Conservation (phyloP, 2,329 filamentous ascomycete genomes). For the Cladophialophora chaetospira region DNA sequence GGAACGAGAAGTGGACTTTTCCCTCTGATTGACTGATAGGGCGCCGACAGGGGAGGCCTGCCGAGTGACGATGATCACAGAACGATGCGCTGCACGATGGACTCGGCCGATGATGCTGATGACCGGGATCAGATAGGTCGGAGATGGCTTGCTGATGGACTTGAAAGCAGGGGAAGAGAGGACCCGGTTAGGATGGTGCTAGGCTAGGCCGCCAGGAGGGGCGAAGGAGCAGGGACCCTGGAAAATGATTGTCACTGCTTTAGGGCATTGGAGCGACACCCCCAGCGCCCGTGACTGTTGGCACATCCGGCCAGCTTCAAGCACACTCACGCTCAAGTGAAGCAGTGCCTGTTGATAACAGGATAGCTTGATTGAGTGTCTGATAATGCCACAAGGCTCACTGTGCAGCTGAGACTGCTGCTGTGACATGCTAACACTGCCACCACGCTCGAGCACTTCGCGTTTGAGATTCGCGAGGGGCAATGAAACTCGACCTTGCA, state of each 20-base stretch:
- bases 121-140: background rate
- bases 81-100: slow-evolving; percentile 8
- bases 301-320: background rate
- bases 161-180: background rate
- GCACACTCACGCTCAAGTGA: too few relatives aligned
- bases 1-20: slow-evolving; percentile 8
- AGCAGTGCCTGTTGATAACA: background rate
- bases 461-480: background rate
- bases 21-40: slow-evolving; percentile 7
- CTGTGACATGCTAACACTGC: background rate
- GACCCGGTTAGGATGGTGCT: background rate
- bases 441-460: background rate
- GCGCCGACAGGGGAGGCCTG: slow-evolving; percentile 5
- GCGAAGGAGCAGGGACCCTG: slow-evolving; percentile 4
- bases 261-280: background rate
- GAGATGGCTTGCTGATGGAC: slow-evolving; percentile 6
- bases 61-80: slow-evolving; percentile 6
- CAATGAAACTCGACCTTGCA: background rate
- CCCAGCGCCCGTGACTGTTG: background rate
- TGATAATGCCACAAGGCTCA: too few relatives aligned
- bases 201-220: background rate
- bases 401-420: background rate
- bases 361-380: too few relatives aligned
- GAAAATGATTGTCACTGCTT: slow-evolving; percentile 1
- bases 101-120: slow-evolving; percentile 9